Evolutionary conservation across 2,329 filamentous ascomycete genomes (phyloP), one percentile per base, ranked within the genome.

Genomic region (Penicillium sp.): DNA sequence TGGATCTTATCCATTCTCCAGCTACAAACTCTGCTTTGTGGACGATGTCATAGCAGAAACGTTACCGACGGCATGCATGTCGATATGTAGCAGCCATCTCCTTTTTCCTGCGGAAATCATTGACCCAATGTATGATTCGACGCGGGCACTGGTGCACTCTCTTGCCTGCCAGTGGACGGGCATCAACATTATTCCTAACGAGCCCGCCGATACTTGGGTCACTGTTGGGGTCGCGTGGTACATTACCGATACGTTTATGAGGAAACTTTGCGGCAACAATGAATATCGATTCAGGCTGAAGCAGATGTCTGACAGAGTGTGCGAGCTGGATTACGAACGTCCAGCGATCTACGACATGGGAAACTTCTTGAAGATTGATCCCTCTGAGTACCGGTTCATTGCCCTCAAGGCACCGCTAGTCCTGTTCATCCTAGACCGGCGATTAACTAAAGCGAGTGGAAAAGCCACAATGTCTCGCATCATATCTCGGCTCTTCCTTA

Each of bases 91-190:
- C 68, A 90, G 77, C 33, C 79, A 86, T 28, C 71, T 98, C 1
- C 76, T 98, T 0, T 94, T 87, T 54, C 84, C 87, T 0, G 80
- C 87, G 47, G 82, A 85, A 20, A 79, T 96, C 23, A 82, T 94
- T 51, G 90, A 98, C 54, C 81, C 82, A 0, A 80, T 95, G 53
- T 80, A 92, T 51, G 80, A 86, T 18, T 83, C 84, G 8, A 93
- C 87, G 3, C 77, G 88, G 44, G 80, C 78, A 37, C 69, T 98
- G 13, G 82, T 93, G 6, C 84, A 92, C 59, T 82, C 88, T 1
- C 71, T 96, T 32, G 86, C 92, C 8, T 85, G 81, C 42, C 92
- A 98, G 61, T 98, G 90, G 84, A 85, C 92, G 48, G 92, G 92
- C 11, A 83, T 98, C 47, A 89, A 89, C 57, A 85, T 98, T 50